A percentile compares a stretch with the other conserved stretches of the same genome.
phyloP scores from a whole-genome alignment of 169 alveolate species.

The Plasmodium coatneyi region DNA sequence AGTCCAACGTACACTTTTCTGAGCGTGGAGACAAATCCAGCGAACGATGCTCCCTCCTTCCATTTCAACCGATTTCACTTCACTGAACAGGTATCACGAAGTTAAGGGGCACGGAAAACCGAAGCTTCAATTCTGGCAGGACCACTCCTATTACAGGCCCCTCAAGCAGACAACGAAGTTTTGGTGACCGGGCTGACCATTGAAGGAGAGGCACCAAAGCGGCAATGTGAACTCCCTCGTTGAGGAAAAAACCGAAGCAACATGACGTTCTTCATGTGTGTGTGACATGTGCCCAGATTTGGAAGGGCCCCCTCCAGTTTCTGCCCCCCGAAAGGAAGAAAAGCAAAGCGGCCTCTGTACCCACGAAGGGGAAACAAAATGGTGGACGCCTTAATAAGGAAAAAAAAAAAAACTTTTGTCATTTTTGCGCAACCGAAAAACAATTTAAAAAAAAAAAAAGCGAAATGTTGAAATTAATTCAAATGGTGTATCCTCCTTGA shows the following conservation, averaged over 20 bases:
- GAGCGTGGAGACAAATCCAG: background rate
- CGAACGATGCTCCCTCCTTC: background rate
- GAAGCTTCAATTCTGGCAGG: conserved; percentile 85
- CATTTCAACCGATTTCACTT: background rate
- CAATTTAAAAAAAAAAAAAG: conserved; percentile 22
- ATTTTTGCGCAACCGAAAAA: background rate
- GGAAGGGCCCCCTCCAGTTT: background rate
- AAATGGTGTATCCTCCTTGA: conserved; percentile 60
- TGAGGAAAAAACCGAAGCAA: background rate
- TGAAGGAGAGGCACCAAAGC: background rate
- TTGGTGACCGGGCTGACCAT: conserved; percentile 73
- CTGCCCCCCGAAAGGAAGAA: background rate
- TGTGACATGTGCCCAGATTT: background rate
- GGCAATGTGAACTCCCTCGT: background rate
- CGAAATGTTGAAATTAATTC: background rate
- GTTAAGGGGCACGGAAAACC: conserved; percentile 87
- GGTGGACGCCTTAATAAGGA: background rate
- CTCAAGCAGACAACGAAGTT: conserved; percentile 84
- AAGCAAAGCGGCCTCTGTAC: background rate
- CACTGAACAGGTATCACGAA: conserved; percentile 86
- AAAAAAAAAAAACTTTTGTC: background rate
- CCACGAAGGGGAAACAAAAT: background rate
- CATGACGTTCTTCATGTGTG: background rate
- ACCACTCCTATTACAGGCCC: conserved; percentile 84
- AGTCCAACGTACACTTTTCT: background rate